Evolutionary conservation across 345 rosid species (phyloP).

Genomic region (Odontarrhena argentea): DNA sequence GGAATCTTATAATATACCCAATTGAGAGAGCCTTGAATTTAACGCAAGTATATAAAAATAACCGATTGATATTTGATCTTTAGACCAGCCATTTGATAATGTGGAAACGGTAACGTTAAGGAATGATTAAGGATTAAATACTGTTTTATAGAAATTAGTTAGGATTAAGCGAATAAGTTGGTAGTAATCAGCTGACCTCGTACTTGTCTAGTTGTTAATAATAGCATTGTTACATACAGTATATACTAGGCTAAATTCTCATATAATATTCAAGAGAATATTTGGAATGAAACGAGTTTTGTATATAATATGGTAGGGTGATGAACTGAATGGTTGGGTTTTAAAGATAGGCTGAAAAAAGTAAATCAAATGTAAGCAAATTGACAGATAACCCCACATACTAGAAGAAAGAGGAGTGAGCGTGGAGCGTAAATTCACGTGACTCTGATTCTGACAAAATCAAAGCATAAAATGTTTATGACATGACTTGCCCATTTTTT

Average conservation of each 20-base stretch:
- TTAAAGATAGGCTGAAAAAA: too few relatives aligned
- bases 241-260: background rate
- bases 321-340: background rate
- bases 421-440: conserved; percentile 10
- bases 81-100: conserved; percentile 25
- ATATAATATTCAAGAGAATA: background rate
- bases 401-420: background rate
- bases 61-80: conserved; percentile 21
- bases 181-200: background rate
- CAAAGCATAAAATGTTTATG: conserved; percentile 10
- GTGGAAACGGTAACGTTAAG: conserved; percentile 24
- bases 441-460: conserved; percentile 17
- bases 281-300: background rate
- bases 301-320: background rate
- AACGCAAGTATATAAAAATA: conserved; percentile 3
- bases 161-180: conserved; percentile 12
- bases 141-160: conserved; percentile 4
- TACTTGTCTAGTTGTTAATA: background rate
- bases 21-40: background rate
- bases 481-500: background rate
- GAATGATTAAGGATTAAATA: background rate
- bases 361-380: background rate
- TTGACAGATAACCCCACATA: background rate
- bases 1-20: conserved; percentile 25
- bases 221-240: background rate